phyloP scores from a whole-genome alignment of 176 grass and related monocot species.

The Phoenix roebelenii region DNA sequence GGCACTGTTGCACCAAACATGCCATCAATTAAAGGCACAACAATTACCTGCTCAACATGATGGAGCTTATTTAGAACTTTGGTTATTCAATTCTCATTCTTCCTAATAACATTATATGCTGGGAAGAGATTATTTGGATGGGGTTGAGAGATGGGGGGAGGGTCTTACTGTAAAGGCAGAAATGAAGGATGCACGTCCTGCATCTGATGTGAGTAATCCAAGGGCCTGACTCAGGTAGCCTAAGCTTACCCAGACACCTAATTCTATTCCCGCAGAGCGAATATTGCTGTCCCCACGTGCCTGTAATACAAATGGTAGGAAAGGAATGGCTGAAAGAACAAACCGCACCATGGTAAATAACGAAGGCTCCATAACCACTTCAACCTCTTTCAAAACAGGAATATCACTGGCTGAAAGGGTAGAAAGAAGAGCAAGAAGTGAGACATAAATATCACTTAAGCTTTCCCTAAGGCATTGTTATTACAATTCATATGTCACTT shows the following conservation, averaged over 20 bases:
- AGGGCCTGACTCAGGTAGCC: constrained; percentile 77
- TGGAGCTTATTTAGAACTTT: constrained; percentile 1
- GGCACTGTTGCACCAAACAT: constrained; percentile 58
- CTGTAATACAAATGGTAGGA: constrained; percentile 42
- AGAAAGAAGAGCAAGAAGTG: no score
- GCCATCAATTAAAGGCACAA: constrained; percentile 87
- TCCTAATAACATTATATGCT: no score
- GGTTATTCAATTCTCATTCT: no score
- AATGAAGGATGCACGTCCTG: constrained; percentile 75
- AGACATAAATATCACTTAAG: no score
- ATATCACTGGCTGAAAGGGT: constrained; percentile 73
- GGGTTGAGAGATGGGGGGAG: no score
- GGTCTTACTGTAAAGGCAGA: constrained; percentile 63
- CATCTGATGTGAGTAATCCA: constrained; percentile 76
- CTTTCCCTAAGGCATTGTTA: no score
- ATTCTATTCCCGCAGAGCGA: constrained; percentile 54
- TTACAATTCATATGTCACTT: no score
- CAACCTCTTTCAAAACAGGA: constrained; percentile 92
- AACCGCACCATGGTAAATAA: constrained; percentile 91
- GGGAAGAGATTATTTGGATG: no score
- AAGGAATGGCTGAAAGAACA: constrained; percentile 52
- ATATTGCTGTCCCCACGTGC: constrained; percentile 31
- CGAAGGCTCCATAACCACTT: constrained; percentile 67
- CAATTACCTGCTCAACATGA: constrained; percentile 51
- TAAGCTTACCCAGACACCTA: constrained; percentile 80